Conservation (phyloP, 306 rosid species). For the Medicago lupulina region DNA sequence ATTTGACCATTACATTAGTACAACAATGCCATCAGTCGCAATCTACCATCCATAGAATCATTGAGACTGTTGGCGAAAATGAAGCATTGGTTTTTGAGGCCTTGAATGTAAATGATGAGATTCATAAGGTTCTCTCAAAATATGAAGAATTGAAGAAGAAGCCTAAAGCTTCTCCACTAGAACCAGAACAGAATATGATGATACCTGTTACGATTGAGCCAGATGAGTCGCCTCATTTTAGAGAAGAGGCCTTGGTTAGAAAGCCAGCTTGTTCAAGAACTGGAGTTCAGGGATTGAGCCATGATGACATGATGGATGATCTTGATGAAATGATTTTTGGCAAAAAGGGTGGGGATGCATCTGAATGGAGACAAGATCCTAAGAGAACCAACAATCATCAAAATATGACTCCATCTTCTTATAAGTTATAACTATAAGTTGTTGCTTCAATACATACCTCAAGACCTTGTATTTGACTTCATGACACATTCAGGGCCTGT, state of each 20-base stretch:
- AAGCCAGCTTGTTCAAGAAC: constrained; percentile 54
- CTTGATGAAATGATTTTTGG: constrained; percentile 99
- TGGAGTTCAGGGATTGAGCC: constrained; percentile 47
- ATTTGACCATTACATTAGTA: constrained; percentile 70
- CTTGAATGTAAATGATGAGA: constrained; percentile 82
- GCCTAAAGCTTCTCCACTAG: constrained; percentile 48
- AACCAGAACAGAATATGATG: constrained; percentile 76
- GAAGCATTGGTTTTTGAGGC: constrained; percentile 90
- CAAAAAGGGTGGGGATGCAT: constrained; percentile 62
- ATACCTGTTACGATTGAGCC: constrained; percentile 73
- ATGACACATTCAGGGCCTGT: neutral
- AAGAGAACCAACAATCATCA: constrained; percentile 56
- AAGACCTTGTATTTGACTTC: neutral
- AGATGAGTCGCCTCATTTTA: constrained; percentile 65
- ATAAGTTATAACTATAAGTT: constrained; percentile 57
- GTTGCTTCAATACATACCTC: neutral
- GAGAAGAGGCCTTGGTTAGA: constrained; percentile 63
- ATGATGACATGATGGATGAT: constrained; percentile 92
- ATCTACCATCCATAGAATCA: constrained; percentile 58
- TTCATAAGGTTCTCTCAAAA: constrained; percentile 71
- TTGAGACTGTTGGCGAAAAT: constrained; percentile 72
- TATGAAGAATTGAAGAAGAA: constrained; percentile 65
- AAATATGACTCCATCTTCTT: constrained; percentile 73
- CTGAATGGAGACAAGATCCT: constrained; percentile 52
- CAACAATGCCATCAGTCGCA: constrained; percentile 75